phyloP scores from a whole-genome alignment of 2,329 filamentous ascomycete species.

The Dryadomyces quercivorus region DNA sequence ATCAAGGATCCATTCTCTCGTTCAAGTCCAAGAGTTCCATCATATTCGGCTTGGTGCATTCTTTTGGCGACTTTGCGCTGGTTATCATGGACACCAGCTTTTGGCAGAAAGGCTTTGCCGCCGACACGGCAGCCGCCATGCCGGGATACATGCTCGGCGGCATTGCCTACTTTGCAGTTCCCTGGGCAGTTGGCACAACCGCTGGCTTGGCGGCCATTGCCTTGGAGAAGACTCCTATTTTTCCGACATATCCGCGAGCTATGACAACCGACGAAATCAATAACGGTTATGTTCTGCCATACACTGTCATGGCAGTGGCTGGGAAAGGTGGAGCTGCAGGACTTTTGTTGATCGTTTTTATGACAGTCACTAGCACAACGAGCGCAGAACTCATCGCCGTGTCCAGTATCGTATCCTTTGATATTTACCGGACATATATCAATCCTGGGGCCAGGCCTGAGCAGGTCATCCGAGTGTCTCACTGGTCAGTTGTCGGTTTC shows the following conservation, averaged over 20 bases:
- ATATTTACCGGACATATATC: constrained; percentile 78
- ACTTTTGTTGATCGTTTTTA: constrained; percentile 70
- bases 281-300: neutral
- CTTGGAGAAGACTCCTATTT: constrained; percentile 54
- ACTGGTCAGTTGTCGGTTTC: constrained; percentile 57
- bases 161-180: constrained; percentile 81
- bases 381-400: constrained; percentile 77
- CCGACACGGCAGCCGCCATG: constrained; percentile 69
- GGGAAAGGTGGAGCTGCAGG: constrained; percentile 69
- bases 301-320: constrained; percentile 24
- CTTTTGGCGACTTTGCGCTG: constrained; percentile 55
- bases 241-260: constrained; percentile 20
- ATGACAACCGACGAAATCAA: constrained; percentile 13
- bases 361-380: constrained; percentile 76
- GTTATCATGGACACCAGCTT: constrained; percentile 81
- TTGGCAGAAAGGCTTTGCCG: constrained; percentile 87
- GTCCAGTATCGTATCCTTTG: constrained; percentile 76
- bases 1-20: constrained; percentile 72
- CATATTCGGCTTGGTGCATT: constrained; percentile 40
- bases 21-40: constrained; percentile 75
- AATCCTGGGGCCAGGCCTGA: constrained; percentile 63
- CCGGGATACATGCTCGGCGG: constrained; percentile 82
- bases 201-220: constrained; percentile 74
- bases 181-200: constrained; percentile 77
- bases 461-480: constrained; percentile 68